A percentile compares a stretch with the other conserved stretches of the same genome.
Evolutionary conservation across 495 filamentous ascomycete species (phyloP).

Genomic region (Lentithecium fluviatile): DNA sequence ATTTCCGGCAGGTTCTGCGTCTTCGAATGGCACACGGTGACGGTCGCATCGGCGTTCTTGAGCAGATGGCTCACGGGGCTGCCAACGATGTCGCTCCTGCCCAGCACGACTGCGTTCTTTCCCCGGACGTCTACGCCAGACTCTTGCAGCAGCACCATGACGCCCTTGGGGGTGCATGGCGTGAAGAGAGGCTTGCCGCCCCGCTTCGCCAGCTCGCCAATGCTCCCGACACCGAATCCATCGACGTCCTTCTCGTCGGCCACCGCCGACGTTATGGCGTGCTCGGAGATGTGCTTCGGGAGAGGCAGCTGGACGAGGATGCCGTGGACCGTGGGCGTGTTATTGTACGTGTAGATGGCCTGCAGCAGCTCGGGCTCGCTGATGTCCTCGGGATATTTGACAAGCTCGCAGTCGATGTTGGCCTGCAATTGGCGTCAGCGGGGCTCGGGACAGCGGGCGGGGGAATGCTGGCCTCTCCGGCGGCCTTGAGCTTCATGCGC

Average conservation of each 20-base stretch:
- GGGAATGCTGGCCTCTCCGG: conserved; percentile 68
- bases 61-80: conserved; percentile 94
- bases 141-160: conserved; percentile 87
- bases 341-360: conserved; percentile 76
- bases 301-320: conserved; percentile 92
- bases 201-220: conserved; percentile 93
- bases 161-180: conserved; percentile 94
- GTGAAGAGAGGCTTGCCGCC: conserved; percentile 83
- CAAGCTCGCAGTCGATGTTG: conserved; percentile 81
- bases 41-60: conserved; percentile 92
- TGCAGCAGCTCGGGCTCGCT: conserved; percentile 84
- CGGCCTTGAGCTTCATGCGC: conserved; percentile 98
- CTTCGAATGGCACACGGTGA: conserved; percentile 91
- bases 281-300: conserved; percentile 84
- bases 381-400: conserved; percentile 77
- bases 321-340: conserved; percentile 82
- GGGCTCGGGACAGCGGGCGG: background rate
- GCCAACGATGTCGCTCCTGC: conserved; percentile 94
- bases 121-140: conserved; percentile 78
- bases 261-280: conserved; percentile 83
- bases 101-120: conserved; percentile 92
- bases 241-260: conserved; percentile 95
- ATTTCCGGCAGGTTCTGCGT: conserved; percentile 69
- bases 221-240: conserved; percentile 90
- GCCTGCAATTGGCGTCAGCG: conserved; percentile 52